Evolutionary conservation across 306 rosid genomes (phyloP).

Genomic region (Oemleria cerasiformis): DNA sequence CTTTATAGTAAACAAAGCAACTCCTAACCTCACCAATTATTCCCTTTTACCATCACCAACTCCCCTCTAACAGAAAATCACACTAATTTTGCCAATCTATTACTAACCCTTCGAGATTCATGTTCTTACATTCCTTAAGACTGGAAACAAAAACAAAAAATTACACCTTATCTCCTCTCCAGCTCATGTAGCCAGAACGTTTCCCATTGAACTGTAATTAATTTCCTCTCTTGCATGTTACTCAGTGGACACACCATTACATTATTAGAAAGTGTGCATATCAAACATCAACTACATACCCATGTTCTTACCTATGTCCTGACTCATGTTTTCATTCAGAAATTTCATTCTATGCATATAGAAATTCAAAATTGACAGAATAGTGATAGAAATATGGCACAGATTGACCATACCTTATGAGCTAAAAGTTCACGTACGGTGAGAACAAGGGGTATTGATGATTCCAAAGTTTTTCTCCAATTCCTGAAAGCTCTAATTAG

Average conservation of each 20-base stretch:
- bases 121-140: too few relatives aligned
- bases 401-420: slow-evolving; percentile 60
- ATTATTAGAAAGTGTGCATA: background rate
- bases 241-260: background rate
- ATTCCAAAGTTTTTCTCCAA: slow-evolving; percentile 60
- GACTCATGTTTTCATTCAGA: background rate
- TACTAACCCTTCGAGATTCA: background rate
- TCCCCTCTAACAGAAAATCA: background rate
- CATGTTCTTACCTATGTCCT: slow-evolving; percentile 3
- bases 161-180: background rate
- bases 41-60: too few relatives aligned
- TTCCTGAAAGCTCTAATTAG: slow-evolving; percentile 49
- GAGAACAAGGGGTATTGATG: slow-evolving; percentile 62
- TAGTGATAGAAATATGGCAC: slow-evolving; percentile 4
- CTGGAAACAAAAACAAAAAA: too few relatives aligned
- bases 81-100: background rate
- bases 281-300: background rate
- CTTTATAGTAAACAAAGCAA: too few relatives aligned
- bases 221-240: too few relatives aligned
- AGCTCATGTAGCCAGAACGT: too few relatives aligned
- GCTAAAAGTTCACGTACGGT: slow-evolving; percentile 57
- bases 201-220: too few relatives aligned
- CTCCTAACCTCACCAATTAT: background rate
- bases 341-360: background rate
- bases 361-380: background rate